These are phyloP conservation scores for Lactarius pseudohatsudake DNA, from an alignment of 768 basidiomycete species.

Conservation along the genomic window DNA sequence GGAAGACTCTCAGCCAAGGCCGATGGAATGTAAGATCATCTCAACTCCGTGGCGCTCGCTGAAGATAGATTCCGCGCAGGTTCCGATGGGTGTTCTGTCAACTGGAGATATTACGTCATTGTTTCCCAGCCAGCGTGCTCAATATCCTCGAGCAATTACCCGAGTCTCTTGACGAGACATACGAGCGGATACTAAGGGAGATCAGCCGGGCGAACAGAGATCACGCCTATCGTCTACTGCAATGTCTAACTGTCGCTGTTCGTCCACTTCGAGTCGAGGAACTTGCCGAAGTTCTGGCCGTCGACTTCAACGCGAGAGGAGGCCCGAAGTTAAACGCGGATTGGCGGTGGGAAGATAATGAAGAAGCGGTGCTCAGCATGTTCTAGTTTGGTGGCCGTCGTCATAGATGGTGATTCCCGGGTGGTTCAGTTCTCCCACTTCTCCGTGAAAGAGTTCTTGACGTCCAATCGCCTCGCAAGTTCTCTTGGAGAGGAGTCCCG, in stretches of 20 bases:
- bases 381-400: background rate
- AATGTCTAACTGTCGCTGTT: no score
- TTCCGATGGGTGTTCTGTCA: no score
- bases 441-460: background rate
- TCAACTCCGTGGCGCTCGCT: no score
- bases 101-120: no score
- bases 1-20: background rate
- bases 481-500: background rate
- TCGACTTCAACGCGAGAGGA: background rate
- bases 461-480: background rate
- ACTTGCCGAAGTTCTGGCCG: background rate
- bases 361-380: background rate
- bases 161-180: no score
- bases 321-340: background rate
- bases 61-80: no score
- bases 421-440: no score
- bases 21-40: background rate
- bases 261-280: conserved; percentile 1
- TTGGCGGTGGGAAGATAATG: background rate
- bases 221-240: background rate
- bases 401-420: background rate
- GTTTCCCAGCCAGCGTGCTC: no score
- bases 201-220: background rate
- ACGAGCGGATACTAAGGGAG: no score
- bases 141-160: no score